A percentile compares a stretch with the other conserved stretches of the same genome.
Evolutionary conservation across 305 asterid genomes (phyloP).

Genomic region (Salvia sclarea): DNA sequence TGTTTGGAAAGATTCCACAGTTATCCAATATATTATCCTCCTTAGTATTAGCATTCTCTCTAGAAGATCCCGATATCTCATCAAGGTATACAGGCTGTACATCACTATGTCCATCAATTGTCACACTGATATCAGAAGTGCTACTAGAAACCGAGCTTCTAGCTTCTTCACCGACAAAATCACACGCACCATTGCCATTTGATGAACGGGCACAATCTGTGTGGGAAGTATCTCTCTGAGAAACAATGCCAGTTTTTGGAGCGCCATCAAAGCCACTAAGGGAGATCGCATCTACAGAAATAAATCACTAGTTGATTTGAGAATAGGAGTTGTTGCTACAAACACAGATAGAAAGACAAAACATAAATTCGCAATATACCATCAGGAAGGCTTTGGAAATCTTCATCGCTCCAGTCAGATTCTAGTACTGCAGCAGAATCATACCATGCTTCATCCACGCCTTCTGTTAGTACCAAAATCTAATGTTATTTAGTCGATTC

Average conservation of each 20-base stretch:
- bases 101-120: constrained; percentile 40
- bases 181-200: constrained; percentile 18
- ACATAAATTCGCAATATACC: constrained; percentile 43
- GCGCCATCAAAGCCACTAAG: constrained; percentile 46
- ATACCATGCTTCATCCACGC: constrained; percentile 83
- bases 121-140: constrained; percentile 39
- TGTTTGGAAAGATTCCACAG: constrained; percentile 76
- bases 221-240: constrained; percentile 30
- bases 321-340: background rate
- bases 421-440: constrained; percentile 81
- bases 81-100: constrained; percentile 54
- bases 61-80: constrained; percentile 52
- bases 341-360: background rate
- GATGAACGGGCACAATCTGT: constrained; percentile 27
- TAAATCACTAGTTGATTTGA: background rate
- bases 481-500: constrained; percentile 1
- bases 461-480: constrained; percentile 45
- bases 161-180: constrained; percentile 40
- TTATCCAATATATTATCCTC: constrained; percentile 53
- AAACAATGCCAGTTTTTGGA: constrained; percentile 29
- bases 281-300: constrained; percentile 53
- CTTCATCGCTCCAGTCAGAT: constrained; percentile 94
- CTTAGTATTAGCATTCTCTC: constrained; percentile 48
- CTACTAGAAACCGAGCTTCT: constrained; percentile 36
- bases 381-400: constrained; percentile 86